phyloP scores from a whole-genome alignment of 2,329 filamentous ascomycete species.

The Furcasterigmium furcatum region DNA sequence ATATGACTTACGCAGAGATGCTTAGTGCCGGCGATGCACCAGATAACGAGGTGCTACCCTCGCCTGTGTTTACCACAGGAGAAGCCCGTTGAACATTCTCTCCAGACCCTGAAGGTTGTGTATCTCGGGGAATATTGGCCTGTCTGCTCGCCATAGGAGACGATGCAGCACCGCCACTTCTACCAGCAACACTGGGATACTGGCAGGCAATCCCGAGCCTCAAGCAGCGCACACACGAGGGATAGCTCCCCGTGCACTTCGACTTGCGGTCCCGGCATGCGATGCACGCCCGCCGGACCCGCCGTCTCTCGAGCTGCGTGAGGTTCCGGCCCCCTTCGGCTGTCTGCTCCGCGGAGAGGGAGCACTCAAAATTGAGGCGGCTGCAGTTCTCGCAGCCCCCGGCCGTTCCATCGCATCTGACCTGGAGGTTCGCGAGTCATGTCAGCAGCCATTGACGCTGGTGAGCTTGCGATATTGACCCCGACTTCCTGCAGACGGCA shows the following conservation, averaged over 20 bases:
- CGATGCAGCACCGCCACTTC: too few relatives aligned
- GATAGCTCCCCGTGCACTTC: constrained; percentile 8
- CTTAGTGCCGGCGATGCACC: background rate
- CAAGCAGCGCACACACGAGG: constrained; percentile 5
- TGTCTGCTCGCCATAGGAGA: too few relatives aligned
- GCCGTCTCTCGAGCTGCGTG: constrained; percentile 7
- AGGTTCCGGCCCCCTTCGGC: constrained; percentile 1
- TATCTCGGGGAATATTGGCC: too few relatives aligned
- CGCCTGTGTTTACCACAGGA: too few relatives aligned
- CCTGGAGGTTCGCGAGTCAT: constrained; percentile 2
- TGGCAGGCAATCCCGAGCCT: constrained; percentile 5
- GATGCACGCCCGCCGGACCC: constrained; percentile 8
- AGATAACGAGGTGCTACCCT: background rate
- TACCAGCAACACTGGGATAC: constrained; percentile 1
- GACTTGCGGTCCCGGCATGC: constrained; percentile 9
- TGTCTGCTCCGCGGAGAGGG: background rate
- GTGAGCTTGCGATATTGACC: too few relatives aligned
- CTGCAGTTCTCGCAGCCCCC: constrained; percentile 9
- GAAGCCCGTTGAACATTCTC: too few relatives aligned
- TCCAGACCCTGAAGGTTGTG: too few relatives aligned
- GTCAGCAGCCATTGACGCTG: too few relatives aligned
- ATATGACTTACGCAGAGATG: background rate
- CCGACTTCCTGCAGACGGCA: too few relatives aligned
- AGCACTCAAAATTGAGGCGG: constrained; percentile 9
- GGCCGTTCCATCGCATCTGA: constrained; percentile 8